phyloP scores from a whole-genome alignment of 345 rosid genomes.

The Ceriops tagal region DNA sequence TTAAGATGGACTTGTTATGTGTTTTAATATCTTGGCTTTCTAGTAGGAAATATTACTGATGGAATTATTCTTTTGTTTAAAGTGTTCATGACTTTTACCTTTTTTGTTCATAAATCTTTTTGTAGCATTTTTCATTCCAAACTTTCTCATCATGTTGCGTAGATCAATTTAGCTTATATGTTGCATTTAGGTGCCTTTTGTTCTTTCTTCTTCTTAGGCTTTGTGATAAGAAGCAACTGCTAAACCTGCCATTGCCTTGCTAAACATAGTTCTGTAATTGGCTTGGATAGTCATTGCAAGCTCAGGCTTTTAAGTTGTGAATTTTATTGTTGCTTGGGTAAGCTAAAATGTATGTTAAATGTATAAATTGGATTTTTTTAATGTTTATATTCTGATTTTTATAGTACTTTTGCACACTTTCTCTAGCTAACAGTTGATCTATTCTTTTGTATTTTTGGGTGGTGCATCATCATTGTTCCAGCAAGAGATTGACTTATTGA shows the following conservation, averaged over 20 bases:
- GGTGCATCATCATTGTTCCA: constrained; percentile 40
- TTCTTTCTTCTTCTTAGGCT: not conserved
- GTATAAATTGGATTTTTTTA: not conserved
- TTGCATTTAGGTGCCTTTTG: not conserved
- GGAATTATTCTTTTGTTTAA: not conserved
- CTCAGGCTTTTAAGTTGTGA: no score
- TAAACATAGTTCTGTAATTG: no score
- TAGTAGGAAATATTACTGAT: no score
- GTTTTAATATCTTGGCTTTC: not conserved
- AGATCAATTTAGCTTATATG: not conserved
- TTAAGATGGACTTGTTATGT: not conserved
- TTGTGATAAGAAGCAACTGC: not conserved
- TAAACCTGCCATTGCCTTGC: not conserved
- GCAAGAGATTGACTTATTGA: constrained; percentile 98
- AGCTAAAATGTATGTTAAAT: no score
- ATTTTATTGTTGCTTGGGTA: no score
- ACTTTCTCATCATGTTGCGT: no score
- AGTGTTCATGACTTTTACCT: no score
- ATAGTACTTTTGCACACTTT: constrained; percentile 7
- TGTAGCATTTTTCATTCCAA: no score
- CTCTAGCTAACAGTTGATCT: constrained; percentile 35
- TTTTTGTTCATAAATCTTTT: no score
- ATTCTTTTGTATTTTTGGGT: constrained; percentile 30
- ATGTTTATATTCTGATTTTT: not conserved
- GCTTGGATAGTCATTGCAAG: no score